Evolutionary conservation across 768 basidiomycete genomes (phyloP), one percentile per base, ranked within the genome.

Genomic region (Hygrocybe punicea): DNA sequence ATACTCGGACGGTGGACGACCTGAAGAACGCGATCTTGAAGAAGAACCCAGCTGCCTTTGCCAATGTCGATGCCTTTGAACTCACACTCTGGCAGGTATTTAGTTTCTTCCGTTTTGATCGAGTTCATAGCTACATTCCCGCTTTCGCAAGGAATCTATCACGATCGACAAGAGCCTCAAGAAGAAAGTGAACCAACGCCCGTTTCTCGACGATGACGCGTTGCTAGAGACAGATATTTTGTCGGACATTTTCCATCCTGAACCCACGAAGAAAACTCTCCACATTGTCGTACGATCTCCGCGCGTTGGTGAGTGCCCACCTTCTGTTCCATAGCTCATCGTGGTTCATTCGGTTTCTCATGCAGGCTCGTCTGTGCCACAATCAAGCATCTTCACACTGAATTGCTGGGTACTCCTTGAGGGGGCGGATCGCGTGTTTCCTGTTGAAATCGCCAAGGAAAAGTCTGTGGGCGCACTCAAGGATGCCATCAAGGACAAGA

Each of bases 71-170:
- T 10, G 9, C 57, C 35, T 13, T 17, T 44, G 24, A 57, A 34
- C 49, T 63, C 47, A 6, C 21, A 9, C 42, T 61, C 51, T 63
- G 62, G 62, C 55, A 61, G 62, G 62, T 63, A 48, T 42, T 57
- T 55, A 51, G 53, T 57, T 58, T n/a, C n/a, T 16, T 42, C 19
- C 40, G 40, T 29, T 29, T 29, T 29, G 29, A 46, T 60, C 47
- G 17, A 57, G 57, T 46, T 14, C 44, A 29, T 29, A 29, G 29
- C 29, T 29, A 29, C 8, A 50, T 19, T 49, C 59, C 25, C 59
- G 55, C 42, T 60, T 57, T 57, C 46, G 39, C 54, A 29, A 29
- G 29, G 29, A 29, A 29, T 42, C 45, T 57, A 25, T 29, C 29
- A 29, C 29, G 35, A 35, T 57, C 35, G 40, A 8, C 49, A 29